These are phyloP conservation scores for Thelonectria olida DNA, from an alignment of 2,329 filamentous ascomycete genomes.

Conservation along the genomic window DNA sequence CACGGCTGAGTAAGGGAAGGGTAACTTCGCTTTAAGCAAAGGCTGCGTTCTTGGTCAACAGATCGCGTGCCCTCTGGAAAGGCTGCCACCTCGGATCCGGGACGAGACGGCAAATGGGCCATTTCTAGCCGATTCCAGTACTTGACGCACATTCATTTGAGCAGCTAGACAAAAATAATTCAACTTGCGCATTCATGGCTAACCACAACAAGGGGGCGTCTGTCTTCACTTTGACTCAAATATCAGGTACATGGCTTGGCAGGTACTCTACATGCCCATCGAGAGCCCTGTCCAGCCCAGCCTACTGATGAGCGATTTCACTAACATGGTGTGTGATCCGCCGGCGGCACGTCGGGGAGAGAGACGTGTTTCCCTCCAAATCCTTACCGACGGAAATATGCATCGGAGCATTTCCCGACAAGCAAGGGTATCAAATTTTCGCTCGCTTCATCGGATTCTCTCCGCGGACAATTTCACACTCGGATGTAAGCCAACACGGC, in stretches of 20 bases:
- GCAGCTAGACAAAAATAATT: background rate
- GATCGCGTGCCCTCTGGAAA: slow-evolving; percentile 7
- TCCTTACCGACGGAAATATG: slow-evolving; percentile 16
- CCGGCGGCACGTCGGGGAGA: background rate
- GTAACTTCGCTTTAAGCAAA: background rate
- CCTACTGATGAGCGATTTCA: no score
- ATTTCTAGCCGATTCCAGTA: slow-evolving; percentile 11
- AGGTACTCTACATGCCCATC: slow-evolving; percentile 12
- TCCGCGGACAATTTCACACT: slow-evolving; percentile 1
- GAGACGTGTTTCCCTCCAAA: background rate
- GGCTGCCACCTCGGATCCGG: background rate
- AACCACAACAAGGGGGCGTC: background rate
- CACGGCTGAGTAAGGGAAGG: background rate
- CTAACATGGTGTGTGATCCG: no score
- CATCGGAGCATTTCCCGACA: slow-evolving; percentile 13
- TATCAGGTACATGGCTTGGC: slow-evolving; percentile 7
- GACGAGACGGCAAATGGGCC: background rate
- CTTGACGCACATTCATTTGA: background rate
- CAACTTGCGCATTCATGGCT: background rate
- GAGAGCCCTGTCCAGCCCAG: background rate
- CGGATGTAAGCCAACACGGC: slow-evolving; percentile 5
- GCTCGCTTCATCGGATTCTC: background rate
- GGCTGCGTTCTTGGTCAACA: background rate
- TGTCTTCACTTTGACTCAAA: background rate
- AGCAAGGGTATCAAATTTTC: slow-evolving; percentile 5